Percentiles rank a stretch among this genome's conserved stretches.
Evolutionary conservation across 495 filamentous ascomycete genomes (phyloP).

Genomic region (Neurospora terricola): DNA sequence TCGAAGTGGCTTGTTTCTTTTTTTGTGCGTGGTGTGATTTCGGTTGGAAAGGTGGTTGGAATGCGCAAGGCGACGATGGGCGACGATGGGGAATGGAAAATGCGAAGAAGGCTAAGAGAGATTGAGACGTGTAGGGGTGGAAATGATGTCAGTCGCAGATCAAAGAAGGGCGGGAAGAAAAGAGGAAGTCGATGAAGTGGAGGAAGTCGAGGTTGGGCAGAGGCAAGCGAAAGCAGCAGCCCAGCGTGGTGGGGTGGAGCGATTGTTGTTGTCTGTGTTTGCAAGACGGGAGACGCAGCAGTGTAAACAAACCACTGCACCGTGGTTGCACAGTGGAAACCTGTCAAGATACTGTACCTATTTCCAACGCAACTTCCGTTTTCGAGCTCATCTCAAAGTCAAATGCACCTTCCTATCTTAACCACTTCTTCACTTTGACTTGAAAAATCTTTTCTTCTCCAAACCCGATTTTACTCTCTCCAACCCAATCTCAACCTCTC

Average conservation of each 20-base stretch:
- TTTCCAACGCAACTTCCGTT: background rate
- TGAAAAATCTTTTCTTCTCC: background rate
- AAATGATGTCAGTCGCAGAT: slow-evolving; percentile 18
- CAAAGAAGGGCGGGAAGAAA: slow-evolving; percentile 3
- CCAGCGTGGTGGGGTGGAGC: background rate
- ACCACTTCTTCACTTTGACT: background rate
- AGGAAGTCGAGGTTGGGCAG: background rate
- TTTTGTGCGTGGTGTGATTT: background rate
- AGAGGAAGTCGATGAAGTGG: slow-evolving; percentile 9
- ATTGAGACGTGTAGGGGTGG: slow-evolving; percentile 12
- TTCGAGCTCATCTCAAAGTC: background rate
- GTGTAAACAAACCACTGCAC: background rate
- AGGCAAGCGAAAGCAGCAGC: background rate
- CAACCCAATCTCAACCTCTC: background rate
- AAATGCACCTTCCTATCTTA: background rate
- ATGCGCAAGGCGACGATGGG: background rate
- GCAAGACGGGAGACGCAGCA: background rate
- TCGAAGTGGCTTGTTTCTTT: background rate
- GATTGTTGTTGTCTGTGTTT: background rate
- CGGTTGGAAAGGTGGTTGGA: background rate
- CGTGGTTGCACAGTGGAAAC: background rate
- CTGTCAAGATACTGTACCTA: background rate
- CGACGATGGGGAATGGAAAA: background rate
- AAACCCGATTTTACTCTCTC: background rate
- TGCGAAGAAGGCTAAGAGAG: background rate